A percentile compares a stretch with the other conserved stretches of the same genome.
Conservation (phyloP, 2,329 filamentous ascomycete genomes). For the Cordyceps militaris region DNA sequence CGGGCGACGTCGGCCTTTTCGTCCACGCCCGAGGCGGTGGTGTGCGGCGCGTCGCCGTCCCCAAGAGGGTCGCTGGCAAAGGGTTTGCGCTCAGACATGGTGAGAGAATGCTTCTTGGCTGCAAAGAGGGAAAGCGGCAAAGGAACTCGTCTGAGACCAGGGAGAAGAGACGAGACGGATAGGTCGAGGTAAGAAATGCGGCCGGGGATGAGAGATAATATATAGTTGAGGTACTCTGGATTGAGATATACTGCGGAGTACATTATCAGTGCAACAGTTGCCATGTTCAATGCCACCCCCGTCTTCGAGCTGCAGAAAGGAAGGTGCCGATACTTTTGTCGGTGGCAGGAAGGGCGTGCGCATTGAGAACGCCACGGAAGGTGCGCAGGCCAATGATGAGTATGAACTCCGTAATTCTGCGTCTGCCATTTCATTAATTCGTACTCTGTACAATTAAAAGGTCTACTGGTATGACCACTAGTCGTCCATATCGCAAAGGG, state of each 20-base stretch:
- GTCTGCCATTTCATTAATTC: too few species aligned
- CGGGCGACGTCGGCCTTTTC: slow-evolving; percentile 7
- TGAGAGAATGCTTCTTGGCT: background rate
- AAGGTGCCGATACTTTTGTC: slow-evolving; percentile 1
- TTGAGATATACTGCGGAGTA: background rate
- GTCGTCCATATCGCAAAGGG: too few species aligned
- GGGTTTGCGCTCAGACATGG: slow-evolving; percentile 10
- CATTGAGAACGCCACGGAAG: background rate
- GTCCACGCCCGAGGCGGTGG: background rate
- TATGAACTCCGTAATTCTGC: background rate
- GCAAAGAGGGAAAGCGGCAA: background rate
- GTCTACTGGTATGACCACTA: too few species aligned
- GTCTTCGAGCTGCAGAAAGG: background rate
- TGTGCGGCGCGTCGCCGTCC: background rate
- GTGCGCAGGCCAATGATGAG: background rate
- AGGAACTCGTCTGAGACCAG: background rate
- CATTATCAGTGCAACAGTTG: background rate
- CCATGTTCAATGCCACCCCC: background rate
- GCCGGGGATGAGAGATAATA: background rate
- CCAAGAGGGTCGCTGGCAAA: background rate
- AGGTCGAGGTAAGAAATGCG: background rate
- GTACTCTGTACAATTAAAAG: too few species aligned
- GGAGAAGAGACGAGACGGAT: background rate
- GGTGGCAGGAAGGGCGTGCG: background rate
- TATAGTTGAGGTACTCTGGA: slow-evolving; percentile 1